These are phyloP conservation scores for Trichoderma pleuroti DNA, from an alignment of 2,329 filamentous ascomycete genomes.

Conservation along the genomic window DNA sequence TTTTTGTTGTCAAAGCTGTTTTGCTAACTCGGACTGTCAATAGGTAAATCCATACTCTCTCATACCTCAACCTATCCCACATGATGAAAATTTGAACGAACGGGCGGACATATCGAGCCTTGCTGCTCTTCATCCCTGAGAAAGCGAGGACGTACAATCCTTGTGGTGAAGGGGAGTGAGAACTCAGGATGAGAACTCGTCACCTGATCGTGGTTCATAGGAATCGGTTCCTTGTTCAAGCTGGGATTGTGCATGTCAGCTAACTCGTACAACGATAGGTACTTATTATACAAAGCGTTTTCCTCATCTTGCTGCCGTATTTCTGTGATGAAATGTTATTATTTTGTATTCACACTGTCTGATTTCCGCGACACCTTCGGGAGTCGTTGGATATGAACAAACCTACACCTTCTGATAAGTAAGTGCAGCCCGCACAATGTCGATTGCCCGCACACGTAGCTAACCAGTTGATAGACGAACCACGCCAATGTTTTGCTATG, in stretches of 20 bases:
- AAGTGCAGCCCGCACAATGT: constrained; percentile 24
- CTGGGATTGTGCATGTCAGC: constrained; percentile 26
- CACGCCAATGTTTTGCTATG: not conserved
- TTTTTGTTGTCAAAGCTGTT: constrained; percentile 20
- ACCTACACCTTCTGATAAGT: constrained; percentile 52
- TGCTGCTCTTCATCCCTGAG: constrained; percentile 41
- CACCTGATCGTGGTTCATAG: constrained; percentile 52
- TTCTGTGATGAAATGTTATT: constrained; percentile 45
- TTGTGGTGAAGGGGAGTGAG: constrained; percentile 50
- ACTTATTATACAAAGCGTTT: constrained; percentile 29
- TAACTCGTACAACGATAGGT: constrained; percentile 36
- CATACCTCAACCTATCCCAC: constrained; percentile 26
- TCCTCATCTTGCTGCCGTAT: constrained; percentile 20
- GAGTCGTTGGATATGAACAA: constrained; percentile 49
- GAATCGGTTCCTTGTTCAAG: constrained; percentile 29
- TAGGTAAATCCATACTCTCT: constrained; percentile 39
- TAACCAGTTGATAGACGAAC: not conserved
- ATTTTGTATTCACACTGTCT: constrained; percentile 59
- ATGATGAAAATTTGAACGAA: constrained; percentile 67
- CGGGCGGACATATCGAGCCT: constrained; percentile 64
- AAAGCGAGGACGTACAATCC: constrained; percentile 62
- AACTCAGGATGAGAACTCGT: constrained; percentile 65
- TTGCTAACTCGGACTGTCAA: constrained; percentile 38
- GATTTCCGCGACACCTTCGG: constrained; percentile 39
- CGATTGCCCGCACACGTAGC: not conserved